Conservation (phyloP, 441 rosid genomes). For the Corymbia calophylla region DNA sequence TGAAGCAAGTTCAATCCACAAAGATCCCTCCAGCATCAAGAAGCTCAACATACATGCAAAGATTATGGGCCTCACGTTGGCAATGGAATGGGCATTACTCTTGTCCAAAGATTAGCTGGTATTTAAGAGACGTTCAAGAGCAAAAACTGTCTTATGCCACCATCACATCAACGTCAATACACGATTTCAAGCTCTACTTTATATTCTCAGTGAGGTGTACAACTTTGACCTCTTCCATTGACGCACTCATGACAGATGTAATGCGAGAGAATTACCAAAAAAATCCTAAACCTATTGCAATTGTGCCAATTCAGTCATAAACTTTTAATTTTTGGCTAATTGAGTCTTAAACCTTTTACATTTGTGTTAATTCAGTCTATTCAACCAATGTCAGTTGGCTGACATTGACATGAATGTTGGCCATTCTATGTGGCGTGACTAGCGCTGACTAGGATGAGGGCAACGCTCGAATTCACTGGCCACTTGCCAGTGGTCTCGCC, state of each 20-base stretch:
- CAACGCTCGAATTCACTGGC: not conserved
- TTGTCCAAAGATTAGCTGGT: not conserved
- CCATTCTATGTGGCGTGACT: not conserved
- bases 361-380: not conserved
- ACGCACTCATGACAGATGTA: not conserved
- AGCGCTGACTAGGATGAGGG: not conserved
- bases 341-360: not conserved
- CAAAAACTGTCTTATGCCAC: not conserved
- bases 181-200: not conserved
- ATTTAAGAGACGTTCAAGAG: not conserved
- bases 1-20: not conserved
- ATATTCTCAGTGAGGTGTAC: not conserved
- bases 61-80: not conserved
- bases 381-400: not conserved
- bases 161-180: not conserved
- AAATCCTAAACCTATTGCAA: not conserved
- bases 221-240: not conserved
- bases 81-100: not conserved
- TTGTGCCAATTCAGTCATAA: no score
- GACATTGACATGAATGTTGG: not conserved
- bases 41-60: not conserved
- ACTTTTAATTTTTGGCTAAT: not conserved
- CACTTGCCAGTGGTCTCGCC: not conserved
- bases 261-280: not conserved
- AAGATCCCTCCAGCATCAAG: not conserved